Percentiles rank a stretch among this genome's conserved stretches.
Conservation (phyloP, 139 green algal genomes). For the Chlorella ohadii region DNA sequence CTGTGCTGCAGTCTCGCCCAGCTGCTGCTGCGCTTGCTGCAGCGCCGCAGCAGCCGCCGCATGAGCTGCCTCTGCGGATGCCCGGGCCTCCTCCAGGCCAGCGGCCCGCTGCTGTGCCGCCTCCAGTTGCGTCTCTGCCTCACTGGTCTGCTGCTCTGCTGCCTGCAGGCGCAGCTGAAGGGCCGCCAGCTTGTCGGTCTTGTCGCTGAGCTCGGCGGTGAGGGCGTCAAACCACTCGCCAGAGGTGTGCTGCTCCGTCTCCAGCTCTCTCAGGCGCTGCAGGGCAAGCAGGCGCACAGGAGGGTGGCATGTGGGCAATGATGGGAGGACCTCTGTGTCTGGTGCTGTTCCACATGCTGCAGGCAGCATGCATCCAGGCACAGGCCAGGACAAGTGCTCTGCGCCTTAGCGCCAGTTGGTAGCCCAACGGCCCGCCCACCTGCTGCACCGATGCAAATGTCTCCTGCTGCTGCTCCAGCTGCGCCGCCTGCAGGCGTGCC, state of each 20-base stretch:
- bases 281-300: not conserved
- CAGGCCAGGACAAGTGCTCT: not conserved
- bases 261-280: constrained; percentile 34
- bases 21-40: not conserved
- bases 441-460: constrained; percentile 22
- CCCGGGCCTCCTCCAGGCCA: not conserved
- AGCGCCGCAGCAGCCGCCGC: not conserved
- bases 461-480: constrained; percentile 32
- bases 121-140: not conserved
- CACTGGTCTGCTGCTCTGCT: not conserved
- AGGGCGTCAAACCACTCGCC: constrained; percentile 42
- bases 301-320: no score
- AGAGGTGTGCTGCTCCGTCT: constrained; percentile 29
- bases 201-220: constrained; percentile 20
- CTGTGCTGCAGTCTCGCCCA: not conserved
- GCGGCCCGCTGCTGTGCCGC: not conserved
- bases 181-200: constrained; percentile 20
- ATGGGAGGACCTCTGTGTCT: no score
- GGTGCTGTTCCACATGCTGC: no score
- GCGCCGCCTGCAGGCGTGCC: not conserved
- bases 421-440: not conserved
- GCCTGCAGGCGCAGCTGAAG: not conserved
- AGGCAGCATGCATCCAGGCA: not conserved
- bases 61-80: not conserved
- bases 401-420: not conserved